phyloP scores from a whole-genome alignment of 306 rosid genomes.

The Cucurbita ficifolia region DNA sequence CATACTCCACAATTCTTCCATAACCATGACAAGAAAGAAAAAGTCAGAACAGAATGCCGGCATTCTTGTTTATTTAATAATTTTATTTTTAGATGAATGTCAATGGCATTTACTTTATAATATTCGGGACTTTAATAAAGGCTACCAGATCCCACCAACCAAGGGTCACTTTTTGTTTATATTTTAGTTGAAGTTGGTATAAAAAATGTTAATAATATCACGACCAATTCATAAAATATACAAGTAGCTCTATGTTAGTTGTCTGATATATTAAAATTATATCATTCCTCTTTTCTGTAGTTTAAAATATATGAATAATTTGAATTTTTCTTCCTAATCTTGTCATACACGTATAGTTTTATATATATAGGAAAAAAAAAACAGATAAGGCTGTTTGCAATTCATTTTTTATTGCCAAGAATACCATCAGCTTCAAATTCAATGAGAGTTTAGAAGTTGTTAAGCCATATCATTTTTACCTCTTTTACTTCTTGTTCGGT shows the following conservation, averaged over 20 bases:
- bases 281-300: background rate
- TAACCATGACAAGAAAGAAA: background rate
- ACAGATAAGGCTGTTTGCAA: too few species aligned
- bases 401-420: background rate
- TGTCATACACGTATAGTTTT: background rate
- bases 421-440: background rate
- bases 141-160: slow-evolving; percentile 3
- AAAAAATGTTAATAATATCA: background rate
- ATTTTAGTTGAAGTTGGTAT: background rate
- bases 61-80: background rate
- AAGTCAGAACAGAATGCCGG: background rate
- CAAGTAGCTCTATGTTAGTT: background rate
- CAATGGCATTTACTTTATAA: background rate
- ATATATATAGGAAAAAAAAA: background rate
- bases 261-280: background rate
- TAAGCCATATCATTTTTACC: slow-evolving; percentile 21
- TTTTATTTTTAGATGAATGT: background rate
- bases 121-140: background rate
- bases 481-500: slow-evolving; percentile 88
- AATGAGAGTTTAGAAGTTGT: background rate
- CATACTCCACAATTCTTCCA: background rate
- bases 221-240: background rate
- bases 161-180: background rate
- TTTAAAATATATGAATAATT: background rate
- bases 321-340: background rate